Conservation (phyloP, 1,139 yeast species). For the Geotrichum australiense region DNA sequence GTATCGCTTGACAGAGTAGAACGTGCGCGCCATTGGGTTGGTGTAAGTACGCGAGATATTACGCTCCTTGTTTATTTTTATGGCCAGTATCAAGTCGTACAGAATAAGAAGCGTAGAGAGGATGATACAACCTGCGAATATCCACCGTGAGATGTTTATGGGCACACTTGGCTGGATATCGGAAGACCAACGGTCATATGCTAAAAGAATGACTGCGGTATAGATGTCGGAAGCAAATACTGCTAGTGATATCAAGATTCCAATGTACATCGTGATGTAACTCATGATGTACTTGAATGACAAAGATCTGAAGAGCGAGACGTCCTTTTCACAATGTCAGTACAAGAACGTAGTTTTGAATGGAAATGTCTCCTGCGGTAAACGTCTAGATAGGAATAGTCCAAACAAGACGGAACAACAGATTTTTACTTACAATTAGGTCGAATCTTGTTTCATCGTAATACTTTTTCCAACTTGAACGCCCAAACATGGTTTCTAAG, state of each 20-base stretch:
- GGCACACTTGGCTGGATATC: conserved; percentile 50
- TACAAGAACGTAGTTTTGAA: conserved; percentile 11
- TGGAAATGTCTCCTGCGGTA: too few relatives aligned
- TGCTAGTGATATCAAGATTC: conserved; percentile 48
- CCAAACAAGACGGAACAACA: not conserved
- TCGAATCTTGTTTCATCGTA: conserved; percentile 28
- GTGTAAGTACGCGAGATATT: conserved; percentile 69
- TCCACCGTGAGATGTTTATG: conserved; percentile 65
- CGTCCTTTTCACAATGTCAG: conserved; percentile 26
- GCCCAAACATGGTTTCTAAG: conserved; percentile 17
- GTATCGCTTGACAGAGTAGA: conserved; percentile 53
- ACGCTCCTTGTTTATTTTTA: conserved; percentile 49
- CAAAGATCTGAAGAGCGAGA: conserved; percentile 47
- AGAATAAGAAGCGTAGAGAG: conserved; percentile 55
- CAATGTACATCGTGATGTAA: conserved; percentile 47
- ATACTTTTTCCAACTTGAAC: conserved; percentile 26
- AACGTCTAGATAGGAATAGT: not conserved
- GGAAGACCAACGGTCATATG: conserved; percentile 68
- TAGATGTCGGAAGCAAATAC: conserved; percentile 69
- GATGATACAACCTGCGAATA: conserved; percentile 80
- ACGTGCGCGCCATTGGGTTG: conserved; percentile 52
- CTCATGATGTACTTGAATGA: conserved; percentile 47
- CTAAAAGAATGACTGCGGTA: conserved; percentile 70
- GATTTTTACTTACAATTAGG: conserved; percentile 25
- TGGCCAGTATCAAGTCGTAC: conserved; percentile 56